Evolutionary conservation across 2,329 filamentous ascomycete species (phyloP).

Genomic region (Pyrenophora seminiperda): DNA sequence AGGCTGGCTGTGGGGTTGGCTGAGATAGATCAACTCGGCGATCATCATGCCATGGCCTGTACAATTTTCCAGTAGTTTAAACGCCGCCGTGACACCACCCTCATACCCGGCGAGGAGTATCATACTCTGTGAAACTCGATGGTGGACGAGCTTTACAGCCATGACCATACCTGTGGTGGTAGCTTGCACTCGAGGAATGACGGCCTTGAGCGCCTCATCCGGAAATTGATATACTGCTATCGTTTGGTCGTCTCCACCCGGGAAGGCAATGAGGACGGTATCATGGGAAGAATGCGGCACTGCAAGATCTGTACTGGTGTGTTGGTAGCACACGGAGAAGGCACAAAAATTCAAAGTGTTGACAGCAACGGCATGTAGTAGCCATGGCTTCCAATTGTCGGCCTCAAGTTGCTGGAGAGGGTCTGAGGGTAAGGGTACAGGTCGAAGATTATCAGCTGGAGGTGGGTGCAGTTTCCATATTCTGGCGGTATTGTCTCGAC

Average conservation of each 20-base stretch:
- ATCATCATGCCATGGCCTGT: constrained; percentile 32
- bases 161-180: constrained; percentile 68
- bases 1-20: constrained; percentile 76
- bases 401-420: constrained; percentile 31
- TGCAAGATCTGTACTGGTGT: background rate
- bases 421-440: too few relatives aligned
- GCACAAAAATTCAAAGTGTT: constrained; percentile 96
- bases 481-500: constrained; percentile 82
- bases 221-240: constrained; percentile 87
- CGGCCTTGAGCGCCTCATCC: constrained; percentile 69
- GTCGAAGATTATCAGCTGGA: too few relatives aligned
- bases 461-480: constrained; percentile 72
- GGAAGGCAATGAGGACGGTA: constrained; percentile 73
- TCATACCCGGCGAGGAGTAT: constrained; percentile 81
- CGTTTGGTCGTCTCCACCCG: constrained; percentile 58
- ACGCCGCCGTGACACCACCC: constrained; percentile 75
- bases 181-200: constrained; percentile 55
- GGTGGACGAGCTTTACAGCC: constrained; percentile 63
- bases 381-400: constrained; percentile 71
- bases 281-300: constrained; percentile 20
- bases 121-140: constrained; percentile 48
- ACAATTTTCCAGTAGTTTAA: constrained; percentile 55
- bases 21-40: constrained; percentile 63
- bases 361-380: constrained; percentile 81
- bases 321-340: constrained; percentile 65